phyloP scores from a whole-genome alignment of 2,329 filamentous ascomycete species.

The Paraconiothyrium brasiliense region DNA sequence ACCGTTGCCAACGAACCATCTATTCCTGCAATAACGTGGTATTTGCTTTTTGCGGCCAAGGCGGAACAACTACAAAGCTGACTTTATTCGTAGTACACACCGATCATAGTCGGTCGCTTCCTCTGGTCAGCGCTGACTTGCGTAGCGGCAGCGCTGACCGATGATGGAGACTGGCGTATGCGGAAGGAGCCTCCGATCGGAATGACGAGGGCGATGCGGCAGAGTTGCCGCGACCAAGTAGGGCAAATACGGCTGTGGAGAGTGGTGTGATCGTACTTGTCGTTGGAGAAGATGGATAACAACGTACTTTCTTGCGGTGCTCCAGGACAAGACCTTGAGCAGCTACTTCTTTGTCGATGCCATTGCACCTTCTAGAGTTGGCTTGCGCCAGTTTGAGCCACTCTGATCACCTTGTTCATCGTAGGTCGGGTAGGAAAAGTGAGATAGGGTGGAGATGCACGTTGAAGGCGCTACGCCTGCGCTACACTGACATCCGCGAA shows the following conservation, averaged over 20 bases:
- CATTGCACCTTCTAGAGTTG: no score
- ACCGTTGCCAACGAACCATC: not conserved
- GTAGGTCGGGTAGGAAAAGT: not conserved
- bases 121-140: not conserved
- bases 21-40: not conserved
- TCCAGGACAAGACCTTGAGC: no score
- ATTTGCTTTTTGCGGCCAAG: conserved; percentile 11
- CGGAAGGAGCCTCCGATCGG: not conserved
- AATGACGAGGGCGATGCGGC: not conserved
- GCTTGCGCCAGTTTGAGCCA: not conserved
- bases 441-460: not conserved
- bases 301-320: not conserved
- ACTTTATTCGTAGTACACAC: conserved; percentile 4
- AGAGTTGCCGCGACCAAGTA: not conserved
- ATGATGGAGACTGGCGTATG: conserved; percentile 4
- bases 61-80: conserved; percentile 1
- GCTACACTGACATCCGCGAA: conserved; percentile 3
- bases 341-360: no score
- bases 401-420: not conserved
- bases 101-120: not conserved
- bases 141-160: not conserved
- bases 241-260: not conserved
- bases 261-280: not conserved
- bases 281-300: not conserved
- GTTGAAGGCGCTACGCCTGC: conserved; percentile 3